phyloP scores from a whole-genome alignment of 148 eudicot genomes.

The Chenopodium album region DNA sequence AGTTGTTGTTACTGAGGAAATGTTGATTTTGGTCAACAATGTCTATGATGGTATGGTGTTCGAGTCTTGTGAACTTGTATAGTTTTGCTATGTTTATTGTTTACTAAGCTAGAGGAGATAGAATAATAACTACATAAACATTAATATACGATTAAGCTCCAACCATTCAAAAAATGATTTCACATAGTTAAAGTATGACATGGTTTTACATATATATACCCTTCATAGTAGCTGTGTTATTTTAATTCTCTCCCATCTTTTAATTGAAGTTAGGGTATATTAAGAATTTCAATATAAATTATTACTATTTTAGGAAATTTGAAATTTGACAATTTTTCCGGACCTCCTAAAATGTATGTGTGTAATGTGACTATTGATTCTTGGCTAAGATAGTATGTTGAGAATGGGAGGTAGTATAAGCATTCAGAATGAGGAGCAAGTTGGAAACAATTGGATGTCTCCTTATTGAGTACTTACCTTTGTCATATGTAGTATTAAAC shows the following conservation, averaged over 20 bases:
- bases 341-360: no score
- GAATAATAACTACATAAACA: no score
- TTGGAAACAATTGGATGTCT: neutral
- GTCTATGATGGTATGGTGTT: neutral
- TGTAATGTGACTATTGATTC: no score
- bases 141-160: neutral
- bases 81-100: neutral
- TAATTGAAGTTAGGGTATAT: neutral
- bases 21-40: neutral
- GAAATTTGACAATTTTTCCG: no score
- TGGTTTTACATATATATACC: neutral
- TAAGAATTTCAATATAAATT: neutral
- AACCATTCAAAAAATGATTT: neutral
- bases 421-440: neutral
- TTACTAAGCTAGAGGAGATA: neutral
- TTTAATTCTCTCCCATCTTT: neutral
- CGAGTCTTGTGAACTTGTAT: neutral
- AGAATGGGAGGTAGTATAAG: neutral
- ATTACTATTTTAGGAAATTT: no score
- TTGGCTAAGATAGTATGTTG: neutral
- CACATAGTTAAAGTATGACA: neutral
- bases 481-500: no score
- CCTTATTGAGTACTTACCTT: neutral
- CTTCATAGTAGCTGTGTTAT: no score
- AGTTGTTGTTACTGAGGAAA: neutral